Conservation (phyloP, 2,329 filamentous ascomycete genomes). For the Epichloe festucae region DNA sequence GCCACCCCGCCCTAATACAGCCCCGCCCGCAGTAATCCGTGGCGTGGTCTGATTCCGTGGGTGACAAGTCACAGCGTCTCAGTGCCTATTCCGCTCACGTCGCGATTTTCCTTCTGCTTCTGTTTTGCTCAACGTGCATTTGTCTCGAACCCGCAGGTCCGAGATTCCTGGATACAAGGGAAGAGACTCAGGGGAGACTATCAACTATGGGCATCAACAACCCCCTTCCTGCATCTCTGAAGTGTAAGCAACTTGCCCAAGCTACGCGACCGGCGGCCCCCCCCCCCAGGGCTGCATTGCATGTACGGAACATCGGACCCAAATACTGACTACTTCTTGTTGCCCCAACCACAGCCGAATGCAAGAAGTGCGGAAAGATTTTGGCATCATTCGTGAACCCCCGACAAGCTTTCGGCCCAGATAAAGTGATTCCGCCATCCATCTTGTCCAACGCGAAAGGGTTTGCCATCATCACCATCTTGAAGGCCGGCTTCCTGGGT, state of each 20-base stretch:
- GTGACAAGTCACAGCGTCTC: neutral
- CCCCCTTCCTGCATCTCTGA: constrained; percentile 50
- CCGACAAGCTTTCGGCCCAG: constrained; percentile 81
- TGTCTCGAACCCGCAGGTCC: neutral
- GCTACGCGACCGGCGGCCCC: neutral
- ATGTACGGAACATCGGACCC: neutral
- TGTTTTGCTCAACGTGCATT: neutral
- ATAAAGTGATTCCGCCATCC: constrained; percentile 90
- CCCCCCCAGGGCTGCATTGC: too few species aligned
- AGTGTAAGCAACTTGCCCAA: constrained; percentile 40
- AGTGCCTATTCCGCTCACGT: neutral
- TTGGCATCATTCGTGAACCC: constrained; percentile 91
- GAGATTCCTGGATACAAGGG: neutral
- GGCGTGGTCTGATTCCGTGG: neutral
- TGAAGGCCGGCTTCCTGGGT: constrained; percentile 78
- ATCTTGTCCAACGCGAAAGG: constrained; percentile 88
- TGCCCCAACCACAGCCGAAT: constrained; percentile 57
- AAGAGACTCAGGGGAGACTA: neutral
- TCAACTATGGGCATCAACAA: constrained; percentile 49
- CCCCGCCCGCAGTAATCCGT: too few species aligned
- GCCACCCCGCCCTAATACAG: neutral
- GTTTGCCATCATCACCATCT: constrained; percentile 72
- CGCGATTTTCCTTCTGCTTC: neutral
- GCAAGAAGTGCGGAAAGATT: constrained; percentile 94
- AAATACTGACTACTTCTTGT: neutral